Evolutionary conservation across 2,329 filamentous ascomycete species (phyloP), one percentile per base, ranked within the genome.

Genomic region (Gaeumannomyces tritici): DNA sequence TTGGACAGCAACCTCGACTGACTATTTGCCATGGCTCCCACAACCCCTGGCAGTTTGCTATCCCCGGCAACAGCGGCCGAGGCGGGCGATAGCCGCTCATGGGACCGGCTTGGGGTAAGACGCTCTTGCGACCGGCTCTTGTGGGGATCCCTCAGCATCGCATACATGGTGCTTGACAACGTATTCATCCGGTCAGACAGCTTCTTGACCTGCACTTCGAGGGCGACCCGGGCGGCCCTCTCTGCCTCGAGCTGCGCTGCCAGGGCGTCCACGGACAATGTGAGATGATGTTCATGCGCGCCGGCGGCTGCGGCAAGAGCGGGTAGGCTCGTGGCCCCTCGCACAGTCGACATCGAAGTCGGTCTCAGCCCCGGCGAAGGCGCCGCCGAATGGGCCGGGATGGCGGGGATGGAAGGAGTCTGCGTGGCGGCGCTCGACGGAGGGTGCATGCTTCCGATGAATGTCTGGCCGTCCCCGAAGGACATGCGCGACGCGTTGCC

Each of bases 151-250:
- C 73, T 65, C 63, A 72, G 65, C 73, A 75, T 69, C 67, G 73
- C 69, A 64, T 71, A 72, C 70, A 77, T 77, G 61, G 74, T 74
- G 7, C 71, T 74, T 2, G 77, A 78, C 58, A 83, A 67, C 12
- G 78, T 70, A 65, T 80, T 79, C 58, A 86, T 66, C 56, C 79
- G 78, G 42, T 80, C 78, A 27, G 76, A 77, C 7, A 88, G 74
- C 55, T 76, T 79, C 62, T 76, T 80, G 35, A 88, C 82, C 63
- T 86, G 78, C 1, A 75, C 73, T 69, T 87, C 85, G 5, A 88
- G 77, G 4, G 78, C 75, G 62, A 80, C 75, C 6, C 85, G 78
- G 6, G 82, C 81, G 0, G 77, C 77, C 29, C 84, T 82, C 69
- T 88, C 85, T 1, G 77, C 76, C 63, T 85, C 77, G 29, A 88